Percentiles rank a stretch among this genome's conserved stretches.
Evolutionary conservation across 2,329 filamentous ascomycete species (phyloP).

Genomic region (Endothia cerciana): DNA sequence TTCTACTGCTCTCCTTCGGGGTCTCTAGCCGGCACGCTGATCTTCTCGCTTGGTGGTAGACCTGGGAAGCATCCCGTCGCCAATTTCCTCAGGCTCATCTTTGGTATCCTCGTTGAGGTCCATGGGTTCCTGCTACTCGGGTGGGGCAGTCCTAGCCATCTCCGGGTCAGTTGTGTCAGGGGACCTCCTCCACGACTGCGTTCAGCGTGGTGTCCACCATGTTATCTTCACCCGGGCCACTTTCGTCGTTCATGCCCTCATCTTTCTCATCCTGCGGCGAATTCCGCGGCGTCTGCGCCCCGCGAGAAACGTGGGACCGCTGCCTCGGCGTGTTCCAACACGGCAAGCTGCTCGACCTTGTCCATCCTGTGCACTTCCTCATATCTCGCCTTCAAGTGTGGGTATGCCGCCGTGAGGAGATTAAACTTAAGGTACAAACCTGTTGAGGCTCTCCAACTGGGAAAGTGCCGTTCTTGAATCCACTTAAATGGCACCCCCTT

Average conservation of each 20-base stretch:
- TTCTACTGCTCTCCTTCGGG: too few relatives aligned
- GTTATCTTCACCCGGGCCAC: neutral
- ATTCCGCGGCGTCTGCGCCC: neutral
- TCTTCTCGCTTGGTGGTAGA: neutral
- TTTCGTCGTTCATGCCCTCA: neutral
- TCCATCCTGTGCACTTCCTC: neutral
- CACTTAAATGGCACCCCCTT: neutral
- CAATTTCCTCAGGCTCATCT: too few relatives aligned
- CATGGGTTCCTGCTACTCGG: neutral
- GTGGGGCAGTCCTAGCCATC: neutral
- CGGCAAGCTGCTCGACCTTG: neutral
- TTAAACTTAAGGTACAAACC: neutral
- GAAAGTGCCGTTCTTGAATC: neutral
- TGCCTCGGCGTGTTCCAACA: neutral
- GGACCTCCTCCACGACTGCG: neutral
- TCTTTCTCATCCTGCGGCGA: neutral
- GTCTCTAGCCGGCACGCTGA: neutral
- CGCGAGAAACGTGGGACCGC: neutral
- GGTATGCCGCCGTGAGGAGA: neutral
- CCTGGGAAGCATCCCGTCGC: too few relatives aligned
- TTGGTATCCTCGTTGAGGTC: neutral
- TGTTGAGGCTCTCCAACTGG: neutral
- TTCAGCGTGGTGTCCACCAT: neutral
- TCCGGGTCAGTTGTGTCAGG: neutral
- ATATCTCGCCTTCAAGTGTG: neutral